Base-by-base conservation (phyloP, 2,329 filamentous ascomycete species). In the Saccharata proteae region DNA sequence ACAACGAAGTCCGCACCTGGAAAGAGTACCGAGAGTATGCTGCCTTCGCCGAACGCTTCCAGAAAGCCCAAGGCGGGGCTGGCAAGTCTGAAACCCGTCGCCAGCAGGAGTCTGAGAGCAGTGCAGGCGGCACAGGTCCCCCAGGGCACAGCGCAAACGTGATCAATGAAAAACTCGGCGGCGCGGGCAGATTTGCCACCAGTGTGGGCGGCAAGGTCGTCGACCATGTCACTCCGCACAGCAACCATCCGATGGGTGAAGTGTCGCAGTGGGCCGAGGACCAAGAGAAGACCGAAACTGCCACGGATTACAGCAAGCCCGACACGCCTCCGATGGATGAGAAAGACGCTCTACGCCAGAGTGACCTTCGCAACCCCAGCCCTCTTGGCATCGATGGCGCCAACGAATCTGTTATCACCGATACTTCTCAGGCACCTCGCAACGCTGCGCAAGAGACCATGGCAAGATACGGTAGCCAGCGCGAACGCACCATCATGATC, bases 1-100 rank as follows among this genome's bases (percentile, higher is more conserved):
- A 98, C 52, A 94, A 77, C 30, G 84, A 94, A 49, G 90, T 93
- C 16, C 78, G 75, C 40, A 88, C 80, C 25, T 98, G 90, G 90
- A 77, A 80, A 42, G 81, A 93, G 40, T 98, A 98, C 57, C 79
- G 82, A 40, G 80, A 92, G 42, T 93, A 80, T 48, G 67, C 72
- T 32, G 69, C 75, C 4, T 96, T 94, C 51, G 68, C 70, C 12
- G 74, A 80, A 42, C 72, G 76, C 26, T 94, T 98, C 62, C 70
- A 72, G 34, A 76, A 80, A 44, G 56, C 69, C 45, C 55, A 82
- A 63, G 53, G 64, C 45, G n/a, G n/a, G n/a, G 44, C 61, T 43
- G 52, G 71, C 16, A 63, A 60, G 58, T 78, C 51, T 44, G 63
- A 52, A 54, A 67, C 51, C 40, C 62, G 49, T 54, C 66, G 54